Base-by-base conservation (phyloP, 2,329 filamentous ascomycete genomes). In the Calonectria honghensis region DNA sequence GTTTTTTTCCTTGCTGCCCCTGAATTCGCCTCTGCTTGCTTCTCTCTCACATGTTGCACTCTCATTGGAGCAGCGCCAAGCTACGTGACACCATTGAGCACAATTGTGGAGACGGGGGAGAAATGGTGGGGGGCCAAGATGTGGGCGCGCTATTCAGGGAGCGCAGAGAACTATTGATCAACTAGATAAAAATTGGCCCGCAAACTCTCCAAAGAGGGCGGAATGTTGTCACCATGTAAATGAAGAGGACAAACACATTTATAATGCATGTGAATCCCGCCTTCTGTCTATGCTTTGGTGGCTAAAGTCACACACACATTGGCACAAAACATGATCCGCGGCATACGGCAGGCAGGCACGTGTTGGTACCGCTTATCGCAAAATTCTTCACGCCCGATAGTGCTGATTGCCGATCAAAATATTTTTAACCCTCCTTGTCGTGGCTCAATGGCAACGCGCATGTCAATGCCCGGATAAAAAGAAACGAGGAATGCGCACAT, bases 81-180 rank as follows among this genome's bases (percentile, higher is more conserved):
- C 57, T 61, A 61, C 57, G 57, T 35, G 57, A 61, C n/a, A 39
- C 57, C 39, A 61, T 39, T 41, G 57, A 61, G 57, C 31, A 61
- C 57, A 61, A 61, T 20, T 61, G 57, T 61, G 57, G 57, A 61
- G 57, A 39, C 24, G 27, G 5, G 32, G 6, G 37, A 57, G 29
- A 32, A 16, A 61, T 27, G 32, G 54, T 24, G 24, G 54, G 54
- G 32, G 54, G 37, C 20, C 20, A 6, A 48, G 24, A 48, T 48
- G 45, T 48, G 45, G 52, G 29, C 18, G 52, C 29, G 52, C 29
- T 31, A 57, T 32, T 59, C 29, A 24, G 32, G 35, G 32, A 61
- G 14, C 32, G n/a, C 45, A 24, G n/a, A 20, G 35, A 29, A n/a
- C 32, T 39, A 41, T 39, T 2, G 54, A 59, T 24, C 2, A 39